These are phyloP conservation scores for Avena sativa DNA, from an alignment of 176 grass and related monocot species.

Conservation along the genomic window DNA sequence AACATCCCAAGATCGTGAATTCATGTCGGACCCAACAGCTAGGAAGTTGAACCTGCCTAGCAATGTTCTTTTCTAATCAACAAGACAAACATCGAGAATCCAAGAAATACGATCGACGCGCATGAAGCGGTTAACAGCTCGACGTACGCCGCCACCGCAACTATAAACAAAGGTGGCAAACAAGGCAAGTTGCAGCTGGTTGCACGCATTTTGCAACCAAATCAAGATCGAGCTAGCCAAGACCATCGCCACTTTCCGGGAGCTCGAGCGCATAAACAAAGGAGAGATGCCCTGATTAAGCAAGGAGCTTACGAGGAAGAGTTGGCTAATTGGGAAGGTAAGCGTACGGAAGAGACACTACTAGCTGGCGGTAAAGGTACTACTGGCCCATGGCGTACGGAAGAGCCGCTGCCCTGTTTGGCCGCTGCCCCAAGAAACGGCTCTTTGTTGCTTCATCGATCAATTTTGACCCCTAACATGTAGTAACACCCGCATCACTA, in stretches of 20 bases:
- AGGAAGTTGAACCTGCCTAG: no score
- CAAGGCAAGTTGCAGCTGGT: background rate
- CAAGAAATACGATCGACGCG: background rate
- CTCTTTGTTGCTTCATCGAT: no score
- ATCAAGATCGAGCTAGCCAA: background rate
- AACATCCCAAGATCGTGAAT: no score
- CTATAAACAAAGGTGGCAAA: background rate
- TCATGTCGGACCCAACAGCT: no score
- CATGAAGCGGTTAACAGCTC: background rate
- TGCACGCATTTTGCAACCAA: background rate
- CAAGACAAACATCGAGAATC: background rate
- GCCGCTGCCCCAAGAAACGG: no score
- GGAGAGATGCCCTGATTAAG: background rate
- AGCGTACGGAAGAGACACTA: background rate
- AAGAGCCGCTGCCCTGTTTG: slow-evolving; percentile 9
- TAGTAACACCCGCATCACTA: no score
- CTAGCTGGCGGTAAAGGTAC: background rate
- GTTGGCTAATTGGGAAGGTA: background rate
- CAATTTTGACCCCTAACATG: no score
- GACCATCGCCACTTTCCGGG: background rate
- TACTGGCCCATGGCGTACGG: slow-evolving; percentile 38
- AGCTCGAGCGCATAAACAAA: background rate
- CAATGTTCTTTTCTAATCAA: background rate
- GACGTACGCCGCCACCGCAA: background rate
- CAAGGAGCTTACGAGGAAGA: background rate